A percentile compares a stretch with the other conserved stretches of the same genome.
Evolutionary conservation across 2,329 filamentous ascomycete species (phyloP).

Genomic region (Aspergillus versicolor): DNA sequence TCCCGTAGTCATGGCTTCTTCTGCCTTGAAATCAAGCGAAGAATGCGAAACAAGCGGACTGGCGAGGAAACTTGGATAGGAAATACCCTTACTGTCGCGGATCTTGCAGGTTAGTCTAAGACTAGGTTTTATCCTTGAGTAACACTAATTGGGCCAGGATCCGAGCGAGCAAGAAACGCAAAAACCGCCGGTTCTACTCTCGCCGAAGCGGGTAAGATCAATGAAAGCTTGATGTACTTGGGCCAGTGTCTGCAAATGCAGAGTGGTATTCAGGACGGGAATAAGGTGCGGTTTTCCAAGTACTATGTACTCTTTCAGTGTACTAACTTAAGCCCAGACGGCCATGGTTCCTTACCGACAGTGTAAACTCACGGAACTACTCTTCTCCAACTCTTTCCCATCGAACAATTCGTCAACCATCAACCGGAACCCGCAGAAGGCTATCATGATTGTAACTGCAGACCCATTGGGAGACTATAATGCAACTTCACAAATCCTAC

Average conservation of each 20-base stretch:
- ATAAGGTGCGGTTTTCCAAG: constrained; percentile 59
- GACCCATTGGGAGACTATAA: constrained; percentile 94
- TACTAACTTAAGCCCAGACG: constrained; percentile 49
- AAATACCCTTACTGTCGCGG: constrained; percentile 81
- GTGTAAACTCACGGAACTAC: constrained; percentile 79
- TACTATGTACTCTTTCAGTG: neutral
- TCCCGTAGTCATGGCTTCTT: constrained; percentile 96
- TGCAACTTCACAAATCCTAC: constrained; percentile 90
- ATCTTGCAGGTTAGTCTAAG: constrained; percentile 68
- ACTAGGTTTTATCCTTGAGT: neutral
- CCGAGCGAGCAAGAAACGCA: constrained; percentile 86
- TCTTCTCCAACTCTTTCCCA: constrained; percentile 86
- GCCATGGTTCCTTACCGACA: constrained; percentile 76
- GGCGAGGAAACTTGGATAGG: constrained; percentile 67
- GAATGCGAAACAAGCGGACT: constrained; percentile 50
- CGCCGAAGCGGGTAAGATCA: constrained; percentile 96
- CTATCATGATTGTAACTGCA: constrained; percentile 93
- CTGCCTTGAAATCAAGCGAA: constrained; percentile 90
- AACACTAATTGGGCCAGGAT: constrained; percentile 49
- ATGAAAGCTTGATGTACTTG: constrained; percentile 96
- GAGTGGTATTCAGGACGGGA: constrained; percentile 70
- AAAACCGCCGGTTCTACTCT: constrained; percentile 92
- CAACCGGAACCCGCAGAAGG: constrained; percentile 74
- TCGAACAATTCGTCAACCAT: constrained; percentile 44
- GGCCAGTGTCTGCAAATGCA: constrained; percentile 97